A percentile compares a stretch with the other conserved stretches of the same genome.
phyloP scores from a whole-genome alignment of 2,329 filamentous ascomycete genomes.

The Bipolaris sorokiniana region DNA sequence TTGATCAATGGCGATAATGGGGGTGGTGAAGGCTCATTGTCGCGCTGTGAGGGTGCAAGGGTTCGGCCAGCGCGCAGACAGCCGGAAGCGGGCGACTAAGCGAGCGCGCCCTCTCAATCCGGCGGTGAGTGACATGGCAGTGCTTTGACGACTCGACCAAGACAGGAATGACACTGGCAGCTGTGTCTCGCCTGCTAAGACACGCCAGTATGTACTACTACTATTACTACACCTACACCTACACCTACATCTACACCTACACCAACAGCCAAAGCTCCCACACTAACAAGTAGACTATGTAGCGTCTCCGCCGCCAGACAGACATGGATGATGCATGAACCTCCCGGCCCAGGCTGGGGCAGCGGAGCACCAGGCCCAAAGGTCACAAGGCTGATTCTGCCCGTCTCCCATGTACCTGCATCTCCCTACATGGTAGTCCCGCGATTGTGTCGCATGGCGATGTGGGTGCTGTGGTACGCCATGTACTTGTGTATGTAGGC shows the following conservation, averaged over 20 bases:
- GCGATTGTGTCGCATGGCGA: not conserved
- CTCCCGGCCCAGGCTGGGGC: slow-evolving; percentile 21
- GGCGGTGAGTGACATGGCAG: slow-evolving; percentile 24
- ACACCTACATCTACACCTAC: not conserved
- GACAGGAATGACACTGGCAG: not conserved
- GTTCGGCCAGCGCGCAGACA: slow-evolving; percentile 21
- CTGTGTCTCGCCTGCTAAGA: not conserved
- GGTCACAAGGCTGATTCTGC: slow-evolving; percentile 15
- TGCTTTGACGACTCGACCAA: slow-evolving; percentile 13
- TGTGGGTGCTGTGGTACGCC: not conserved
- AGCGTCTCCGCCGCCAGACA: slow-evolving; percentile 13
- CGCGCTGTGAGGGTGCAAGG: slow-evolving; percentile 25
- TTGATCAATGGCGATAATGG: slow-evolving; percentile 19
- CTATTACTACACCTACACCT: not conserved
- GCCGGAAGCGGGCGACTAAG: slow-evolving; percentile 19
- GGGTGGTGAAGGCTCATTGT: slow-evolving; percentile 24
- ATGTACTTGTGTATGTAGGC: too few relatives aligned
- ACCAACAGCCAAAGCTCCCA: not conserved
- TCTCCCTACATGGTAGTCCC: slow-evolving; percentile 2
- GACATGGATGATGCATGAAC: slow-evolving; percentile 25
- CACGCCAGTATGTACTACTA: too few relatives aligned
- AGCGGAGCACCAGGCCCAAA: slow-evolving; percentile 21
- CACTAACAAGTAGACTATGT: not conserved
- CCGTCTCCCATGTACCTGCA: slow-evolving; percentile 22
- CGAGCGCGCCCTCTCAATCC: slow-evolving; percentile 14